Evolutionary conservation across 1,284 basidiomycete species (phyloP).

Genomic region (Ustilago loliicola): DNA sequence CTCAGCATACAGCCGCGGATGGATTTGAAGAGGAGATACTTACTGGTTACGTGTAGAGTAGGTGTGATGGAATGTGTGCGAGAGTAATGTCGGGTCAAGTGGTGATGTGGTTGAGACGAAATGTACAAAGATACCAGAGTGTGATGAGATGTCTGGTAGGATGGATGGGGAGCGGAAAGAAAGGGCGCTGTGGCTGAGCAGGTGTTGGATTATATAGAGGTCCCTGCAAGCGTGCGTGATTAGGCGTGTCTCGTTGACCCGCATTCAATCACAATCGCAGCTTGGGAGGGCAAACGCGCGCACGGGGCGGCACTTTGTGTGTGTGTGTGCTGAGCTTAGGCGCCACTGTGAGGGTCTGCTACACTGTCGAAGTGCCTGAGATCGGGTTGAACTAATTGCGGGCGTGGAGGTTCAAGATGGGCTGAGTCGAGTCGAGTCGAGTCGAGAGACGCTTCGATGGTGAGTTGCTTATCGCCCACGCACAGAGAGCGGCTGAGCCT

Average conservation of each 20-base stretch:
- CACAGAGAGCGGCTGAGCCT: background rate
- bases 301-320: slow-evolving; percentile 23
- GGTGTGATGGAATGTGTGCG: slow-evolving; percentile 1
- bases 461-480: slow-evolving; percentile 18
- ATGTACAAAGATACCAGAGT: slow-evolving; percentile 5
- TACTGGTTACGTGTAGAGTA: slow-evolving; percentile 20
- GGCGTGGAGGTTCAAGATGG: slow-evolving; percentile 1
- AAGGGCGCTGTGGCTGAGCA: slow-evolving; percentile 14
- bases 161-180: slow-evolving; percentile 5
- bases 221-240: slow-evolving; percentile 7
- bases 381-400: slow-evolving; percentile 8
- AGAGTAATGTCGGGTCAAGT: background rate
- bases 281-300: background rate
- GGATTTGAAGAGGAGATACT: slow-evolving; percentile 26
- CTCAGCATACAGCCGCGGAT: slow-evolving; percentile 23
- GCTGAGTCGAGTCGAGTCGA: slow-evolving; percentile 15
- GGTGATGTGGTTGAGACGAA: background rate
- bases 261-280: background rate
- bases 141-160: slow-evolving; percentile 14
- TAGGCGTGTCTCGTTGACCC: slow-evolving; percentile 3
- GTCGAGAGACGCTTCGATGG: slow-evolving; percentile 7
- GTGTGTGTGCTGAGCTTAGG: slow-evolving; percentile 18
- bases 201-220: slow-evolving; percentile 33
- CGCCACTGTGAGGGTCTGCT: background rate
- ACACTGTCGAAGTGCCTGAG: slow-evolving; percentile 23